Evolutionary conservation across 768 basidiomycete genomes (phyloP), one percentile per base, ranked within the genome.

Genomic region (Rubroboletus pulcherrimus): DNA sequence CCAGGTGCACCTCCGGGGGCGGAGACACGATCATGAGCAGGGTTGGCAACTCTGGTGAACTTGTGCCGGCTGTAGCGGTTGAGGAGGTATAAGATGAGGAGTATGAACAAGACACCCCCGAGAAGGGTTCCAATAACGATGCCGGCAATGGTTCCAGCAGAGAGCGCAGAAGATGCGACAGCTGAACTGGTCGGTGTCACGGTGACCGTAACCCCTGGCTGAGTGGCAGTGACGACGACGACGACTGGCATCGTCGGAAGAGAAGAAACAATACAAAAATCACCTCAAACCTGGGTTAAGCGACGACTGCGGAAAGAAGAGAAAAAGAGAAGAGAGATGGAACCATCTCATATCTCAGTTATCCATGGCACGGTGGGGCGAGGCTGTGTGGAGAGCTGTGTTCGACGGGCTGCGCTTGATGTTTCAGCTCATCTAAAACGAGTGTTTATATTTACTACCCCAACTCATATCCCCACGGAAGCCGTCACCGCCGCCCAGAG

Each of bases 91-190:
- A 64, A 9, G 29, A 53, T 26, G 39, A 63, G 55, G 3, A 3
- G 30, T 15, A 58, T 52, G 17, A 72, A 19, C 10, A 65, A 19
- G 31, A 44, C 31, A 35, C 45, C 45, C 1, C 53, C 71, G 3
- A 64, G 15, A 9, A 66, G 43, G 33, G 29, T 14, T 8, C 62
- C 69, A 10, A 72, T 21, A 21, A 62, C 40, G 46, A 72, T 69
- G 37, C 57, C 64, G 11, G 61, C 63, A 15, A 68, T 46, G 14
- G 45, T 21, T 2, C 37, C 43, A 0, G 63, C 2, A 24, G 66
- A 54, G 15, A 66, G 39, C 3, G 51, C 30, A 9, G 59, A 41
- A 7, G 57, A 29, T 15, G 53, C 3, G 17, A 14, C 2, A 21
- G 7, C 2, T 5, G 50, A 15, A 17, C 33, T 42, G 1, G 49